Evolutionary conservation across 2,329 filamentous ascomycete species (phyloP), one percentile per base, ranked within the genome.

Genomic region (Fusarium ambrosium): DNA sequence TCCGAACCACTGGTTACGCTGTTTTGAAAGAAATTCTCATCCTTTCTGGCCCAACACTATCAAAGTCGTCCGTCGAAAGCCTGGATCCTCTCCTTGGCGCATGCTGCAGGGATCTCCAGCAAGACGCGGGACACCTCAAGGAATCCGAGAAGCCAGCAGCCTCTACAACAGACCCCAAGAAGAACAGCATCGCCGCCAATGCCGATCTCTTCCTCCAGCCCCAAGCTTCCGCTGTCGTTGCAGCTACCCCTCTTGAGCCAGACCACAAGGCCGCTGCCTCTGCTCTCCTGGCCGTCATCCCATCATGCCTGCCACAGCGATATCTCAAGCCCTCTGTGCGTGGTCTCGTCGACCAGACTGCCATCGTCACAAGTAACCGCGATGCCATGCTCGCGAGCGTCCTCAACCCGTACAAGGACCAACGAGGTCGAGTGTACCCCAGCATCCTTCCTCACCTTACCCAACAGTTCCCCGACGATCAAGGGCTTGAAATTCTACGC

Each of bases 391-490:
- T 97, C 13, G 91, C 95, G 7, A 96, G 94, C 81, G 91, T 97
- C 14, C 85, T 98, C 69, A 95, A 97, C 81, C 94, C 95, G 1
- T 90, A 92, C 82, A 85, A 91, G 72, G 86, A 91, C 79, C 86
- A 89, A 78, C 88, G 91, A 80, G 89, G 92, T 48, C 86, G 90
- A 73, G 89, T 90, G 62, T 90, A 91, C 70, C 88, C 93, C 32
- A 97, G 92, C 81, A 92, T 98, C 58, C 83, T 98, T 58, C 95
- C 96, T 0, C 93, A 97, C 77, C 85, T 98, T 29, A 89, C 91
- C 9, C 89, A 91, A 64, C 88, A 90, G 61, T 94, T 91, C 77
- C 87, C 91, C 0, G 81, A 87, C 13, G 89, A 92, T 60, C 86
- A 89, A 66, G 89, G 88, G 18, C 90, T 97, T 2, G 95, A 98